Evolutionary conservation across 495 filamentous ascomycete genomes (phyloP), one percentile per base, ranked within the genome.

Genomic region (Penicillium silybi): DNA sequence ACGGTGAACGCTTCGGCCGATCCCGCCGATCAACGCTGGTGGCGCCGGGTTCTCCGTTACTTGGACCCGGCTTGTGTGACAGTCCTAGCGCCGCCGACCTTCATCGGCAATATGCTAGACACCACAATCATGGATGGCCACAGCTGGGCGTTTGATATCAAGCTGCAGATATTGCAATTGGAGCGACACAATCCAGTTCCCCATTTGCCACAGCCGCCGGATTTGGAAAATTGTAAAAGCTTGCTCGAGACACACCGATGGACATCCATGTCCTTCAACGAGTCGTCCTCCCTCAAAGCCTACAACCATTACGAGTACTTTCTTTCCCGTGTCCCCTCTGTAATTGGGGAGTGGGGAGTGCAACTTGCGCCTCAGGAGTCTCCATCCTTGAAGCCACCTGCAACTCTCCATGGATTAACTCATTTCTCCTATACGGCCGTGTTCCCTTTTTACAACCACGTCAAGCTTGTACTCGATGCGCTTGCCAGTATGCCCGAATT

Each of bases 231-330:
- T 2, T 58, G 47, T 6, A 42, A 56, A 3, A 61, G 40, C 27
- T 51, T 70, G 5, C 53, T 74, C 6, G 40, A 52, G 17, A 45
- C 56, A 17, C 58, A 64, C 8, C 53, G 54, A 7, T 76, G 71
- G 70, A 67, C 61, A 6, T 67, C 68, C 17, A 41, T 76, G 17
- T 34, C 44, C 7, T 70, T 74, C 57, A 73, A 76, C 38, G 72
- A 76, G 47, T 60, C 66, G 0, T 74, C 72, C 8, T 72, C 68
- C 6, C 51, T 76, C 32, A 70, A 64, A 55, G 68, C 71, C 26
- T 76, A 76, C 53, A 65, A 66, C 29, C 69, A 74, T 29, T 73
- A 76, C 43, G 71, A 76, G 48, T 76, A 76, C 40, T 76, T 74
- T 32, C 53, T 70, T 15, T 66, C 63, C 3, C 59, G 64, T 7